Conservation (phyloP, 2,329 filamentous ascomycete genomes). For the Clonostachys rhizophaga region DNA sequence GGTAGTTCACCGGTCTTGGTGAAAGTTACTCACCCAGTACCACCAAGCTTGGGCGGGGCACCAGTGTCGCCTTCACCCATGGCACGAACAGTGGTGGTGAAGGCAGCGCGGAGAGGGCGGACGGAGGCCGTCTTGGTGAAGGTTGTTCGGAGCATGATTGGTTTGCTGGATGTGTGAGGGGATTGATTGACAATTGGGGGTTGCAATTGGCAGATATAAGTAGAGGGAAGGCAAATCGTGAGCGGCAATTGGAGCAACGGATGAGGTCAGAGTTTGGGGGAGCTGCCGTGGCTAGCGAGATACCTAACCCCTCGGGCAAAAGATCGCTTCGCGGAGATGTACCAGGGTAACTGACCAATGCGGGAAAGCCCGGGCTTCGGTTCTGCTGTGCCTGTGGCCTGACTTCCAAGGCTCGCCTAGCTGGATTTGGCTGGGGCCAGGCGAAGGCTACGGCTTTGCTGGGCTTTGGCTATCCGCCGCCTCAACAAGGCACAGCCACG, state of each 20-base stretch:
- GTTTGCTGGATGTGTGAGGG: slow-evolving; percentile 5
- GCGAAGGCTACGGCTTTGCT: too few species aligned
- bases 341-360: too few species aligned
- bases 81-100: slow-evolving; percentile 57
- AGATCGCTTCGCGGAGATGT: too few species aligned
- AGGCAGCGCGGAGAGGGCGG: slow-evolving; percentile 51
- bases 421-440: too few species aligned
- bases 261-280: neutral
- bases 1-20: neutral
- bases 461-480: too few species aligned
- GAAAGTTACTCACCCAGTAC: slow-evolving; percentile 41
- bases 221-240: neutral
- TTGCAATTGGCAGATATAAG: slow-evolving; percentile 2
- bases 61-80: slow-evolving; percentile 71
- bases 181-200: slow-evolving; percentile 2
- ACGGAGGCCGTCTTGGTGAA: slow-evolving; percentile 49
- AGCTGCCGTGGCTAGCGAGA: neutral
- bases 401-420: neutral
- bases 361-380: neutral
- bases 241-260: slow-evolving; percentile 3
- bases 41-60: slow-evolving; percentile 47
- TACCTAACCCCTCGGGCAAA: neutral
- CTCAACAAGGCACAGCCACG: too few species aligned
- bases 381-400: neutral
- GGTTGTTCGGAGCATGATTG: slow-evolving; percentile 63